These are phyloP conservation scores for Hydnomerulius pinastri DNA, from an alignment of 768 basidiomycete genomes.

Conservation along the genomic window DNA sequence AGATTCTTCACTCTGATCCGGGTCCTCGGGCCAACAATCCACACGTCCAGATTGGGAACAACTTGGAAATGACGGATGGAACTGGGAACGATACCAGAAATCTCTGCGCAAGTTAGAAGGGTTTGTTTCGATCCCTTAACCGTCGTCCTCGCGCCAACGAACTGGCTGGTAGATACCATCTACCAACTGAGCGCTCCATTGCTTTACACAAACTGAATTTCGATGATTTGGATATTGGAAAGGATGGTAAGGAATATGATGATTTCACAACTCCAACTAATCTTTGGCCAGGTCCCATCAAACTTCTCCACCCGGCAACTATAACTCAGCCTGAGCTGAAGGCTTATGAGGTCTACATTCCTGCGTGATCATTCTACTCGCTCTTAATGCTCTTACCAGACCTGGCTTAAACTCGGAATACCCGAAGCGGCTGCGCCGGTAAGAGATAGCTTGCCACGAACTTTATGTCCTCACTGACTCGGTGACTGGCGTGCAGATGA, in stretches of 20 bases:
- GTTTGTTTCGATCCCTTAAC: conserved; percentile 21
- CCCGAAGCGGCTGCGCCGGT: conserved; percentile 21
- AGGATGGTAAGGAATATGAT: background rate
- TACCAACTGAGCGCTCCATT: background rate
- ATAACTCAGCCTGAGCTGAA: conserved; percentile 9
- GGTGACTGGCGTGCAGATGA: background rate
- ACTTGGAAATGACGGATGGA: conserved; percentile 60
- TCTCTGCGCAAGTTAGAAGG: conserved; percentile 41
- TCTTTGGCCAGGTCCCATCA: conserved; percentile 9
- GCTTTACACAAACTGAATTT: background rate
- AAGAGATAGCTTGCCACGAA: conserved; percentile 9
- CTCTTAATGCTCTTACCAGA: background rate
- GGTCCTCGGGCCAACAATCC: too few relatives aligned
- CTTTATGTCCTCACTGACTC: background rate
- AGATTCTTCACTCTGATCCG: background rate
- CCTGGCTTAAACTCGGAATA: conserved; percentile 8
- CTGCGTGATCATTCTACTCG: background rate
- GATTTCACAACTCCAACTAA: background rate
- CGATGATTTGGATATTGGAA: background rate
- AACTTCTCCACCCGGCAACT: conserved; percentile 8
- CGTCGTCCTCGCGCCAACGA: background rate
- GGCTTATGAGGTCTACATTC: conserved; percentile 3
- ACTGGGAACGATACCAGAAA: conserved; percentile 45
- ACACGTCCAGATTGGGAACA: conserved; percentile 42
- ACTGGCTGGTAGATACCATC: background rate